A percentile compares a stretch with the other conserved stretches of the same genome.
These are phyloP conservation scores for Berberis vulgaris DNA, from an alignment of 164 flowering plant genomes.

Conservation along the genomic window DNA sequence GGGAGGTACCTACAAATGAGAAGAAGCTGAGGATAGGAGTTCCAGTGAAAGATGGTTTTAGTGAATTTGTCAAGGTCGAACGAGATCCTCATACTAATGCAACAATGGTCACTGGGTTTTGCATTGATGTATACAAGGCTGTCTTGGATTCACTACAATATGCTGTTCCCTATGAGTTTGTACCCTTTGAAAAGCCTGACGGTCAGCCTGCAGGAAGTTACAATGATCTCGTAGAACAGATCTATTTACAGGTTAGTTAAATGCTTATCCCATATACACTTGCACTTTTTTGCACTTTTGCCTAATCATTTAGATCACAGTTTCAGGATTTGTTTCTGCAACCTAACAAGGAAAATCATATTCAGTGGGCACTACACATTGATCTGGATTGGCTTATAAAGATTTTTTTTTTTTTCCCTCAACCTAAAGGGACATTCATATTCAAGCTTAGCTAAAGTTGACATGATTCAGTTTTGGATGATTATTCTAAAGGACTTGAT, in stretches of 20 bases:
- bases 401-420: background rate
- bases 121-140: conserved; percentile 7
- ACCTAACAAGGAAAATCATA: too few species aligned
- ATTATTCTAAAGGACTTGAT: too few species aligned
- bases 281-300: too few species aligned
- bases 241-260: conserved; percentile 1
- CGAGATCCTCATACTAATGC: background rate
- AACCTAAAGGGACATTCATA: too few species aligned
- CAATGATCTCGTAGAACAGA: conserved; percentile 2
- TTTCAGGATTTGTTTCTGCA: too few species aligned
- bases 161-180: conserved; percentile 4
- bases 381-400: background rate
- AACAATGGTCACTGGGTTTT: conserved; percentile 3
- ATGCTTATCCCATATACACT: background rate
- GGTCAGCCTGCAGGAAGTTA: conserved; percentile 4
- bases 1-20: conserved; percentile 2
- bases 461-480: too few species aligned
- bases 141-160: conserved; percentile 1
- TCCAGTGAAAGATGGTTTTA: conserved; percentile 7
- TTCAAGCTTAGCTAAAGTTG: too few species aligned
- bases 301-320: too few species aligned
- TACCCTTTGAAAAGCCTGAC: background rate
- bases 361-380: too few species aligned
- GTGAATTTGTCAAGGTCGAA: conserved; percentile 3
- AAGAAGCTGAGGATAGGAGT: conserved; percentile 6